A percentile compares a stretch with the other conserved stretches of the same genome.
These are phyloP conservation scores for Geotrichum cucujoidarum DNA, from an alignment of 1,139 yeast genomes.

Conservation along the genomic window DNA sequence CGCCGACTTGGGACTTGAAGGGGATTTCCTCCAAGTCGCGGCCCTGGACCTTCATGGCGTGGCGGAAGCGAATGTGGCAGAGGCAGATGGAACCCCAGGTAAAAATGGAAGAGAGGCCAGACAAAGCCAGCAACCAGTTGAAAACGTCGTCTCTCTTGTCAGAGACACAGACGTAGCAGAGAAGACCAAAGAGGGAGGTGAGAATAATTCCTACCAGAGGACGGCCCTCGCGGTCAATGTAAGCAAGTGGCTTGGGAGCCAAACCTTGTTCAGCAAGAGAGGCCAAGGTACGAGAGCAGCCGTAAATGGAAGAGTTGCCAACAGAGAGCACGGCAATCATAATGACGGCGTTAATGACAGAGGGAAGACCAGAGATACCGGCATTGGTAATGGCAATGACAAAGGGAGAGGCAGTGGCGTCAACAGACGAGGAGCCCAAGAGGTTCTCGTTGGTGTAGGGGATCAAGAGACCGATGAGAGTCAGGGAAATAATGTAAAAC, in stretches of 20 bases:
- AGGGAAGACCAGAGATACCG: conserved; percentile 57
- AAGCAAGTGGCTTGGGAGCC: conserved; percentile 68
- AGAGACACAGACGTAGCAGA: conserved; percentile 66
- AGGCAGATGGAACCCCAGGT: conserved; percentile 77
- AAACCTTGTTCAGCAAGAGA: conserved; percentile 78
- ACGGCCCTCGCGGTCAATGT: conserved; percentile 69
- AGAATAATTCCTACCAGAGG: conserved; percentile 63
- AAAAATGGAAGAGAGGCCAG: conserved; percentile 74
- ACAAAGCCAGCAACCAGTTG: conserved; percentile 72
- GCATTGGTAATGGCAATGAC: conserved; percentile 61
- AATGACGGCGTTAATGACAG: conserved; percentile 69
- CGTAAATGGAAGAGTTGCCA: conserved; percentile 73
- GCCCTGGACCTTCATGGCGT: conserved; percentile 63
- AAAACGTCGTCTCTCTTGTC: conserved; percentile 66
- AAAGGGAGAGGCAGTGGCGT: conserved; percentile 65
- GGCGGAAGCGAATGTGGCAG: conserved; percentile 74
- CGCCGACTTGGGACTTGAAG: conserved; percentile 65
- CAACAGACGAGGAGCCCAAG: conserved; percentile 44
- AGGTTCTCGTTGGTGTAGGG: conserved; percentile 54
- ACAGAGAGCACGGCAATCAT: conserved; percentile 66
- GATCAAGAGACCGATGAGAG: conserved; percentile 59
- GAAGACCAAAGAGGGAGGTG: conserved; percentile 57
- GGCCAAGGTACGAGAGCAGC: conserved; percentile 74
- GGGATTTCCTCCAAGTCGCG: conserved; percentile 62
- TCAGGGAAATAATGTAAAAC: conserved; percentile 57